Percentiles rank a stretch among this genome's conserved stretches.
These are phyloP conservation scores for Hypomontagnella monticulosa DNA, from an alignment of 495 filamentous ascomycete genomes.

Conservation along the genomic window DNA sequence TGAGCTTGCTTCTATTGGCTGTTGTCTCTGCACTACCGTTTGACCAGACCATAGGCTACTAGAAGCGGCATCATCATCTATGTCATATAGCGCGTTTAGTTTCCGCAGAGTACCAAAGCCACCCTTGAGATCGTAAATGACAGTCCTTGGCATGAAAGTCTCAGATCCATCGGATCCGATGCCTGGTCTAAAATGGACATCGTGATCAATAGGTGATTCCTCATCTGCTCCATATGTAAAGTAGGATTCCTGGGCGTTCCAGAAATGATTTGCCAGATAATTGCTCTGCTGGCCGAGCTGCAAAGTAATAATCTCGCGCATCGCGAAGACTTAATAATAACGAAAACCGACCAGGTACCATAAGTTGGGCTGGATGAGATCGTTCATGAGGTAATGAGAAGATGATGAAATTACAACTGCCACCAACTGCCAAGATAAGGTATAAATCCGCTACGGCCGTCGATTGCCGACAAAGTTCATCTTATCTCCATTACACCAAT, in stretches of 20 bases:
- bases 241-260: constrained; percentile 99
- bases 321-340: constrained; percentile 47
- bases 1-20: constrained; percentile 70
- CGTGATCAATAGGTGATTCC: constrained; percentile 82
- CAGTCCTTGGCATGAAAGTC: constrained; percentile 88
- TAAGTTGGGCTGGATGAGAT: constrained; percentile 14
- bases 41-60: constrained; percentile 74
- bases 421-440: constrained; percentile 13
- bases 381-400: neutral
- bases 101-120: constrained; percentile 89
- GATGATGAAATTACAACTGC: constrained; percentile 12
- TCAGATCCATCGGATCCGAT: constrained; percentile 83
- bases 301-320: constrained; percentile 96
- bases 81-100: constrained; percentile 88
- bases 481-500: constrained; percentile 13
- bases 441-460: neutral
- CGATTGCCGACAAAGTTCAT: constrained; percentile 24
- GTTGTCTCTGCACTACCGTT: constrained; percentile 71
- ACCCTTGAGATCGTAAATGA: constrained; percentile 95
- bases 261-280: constrained; percentile 96
- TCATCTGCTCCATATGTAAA: constrained; percentile 83
- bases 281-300: constrained; percentile 94
- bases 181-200: constrained; percentile 91
- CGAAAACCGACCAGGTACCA: neutral
- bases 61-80: constrained; percentile 60